Percentiles rank a stretch among this genome's conserved stretches.
phyloP scores from a whole-genome alignment of 306 rosid species.

The Quercus wislizeni region DNA sequence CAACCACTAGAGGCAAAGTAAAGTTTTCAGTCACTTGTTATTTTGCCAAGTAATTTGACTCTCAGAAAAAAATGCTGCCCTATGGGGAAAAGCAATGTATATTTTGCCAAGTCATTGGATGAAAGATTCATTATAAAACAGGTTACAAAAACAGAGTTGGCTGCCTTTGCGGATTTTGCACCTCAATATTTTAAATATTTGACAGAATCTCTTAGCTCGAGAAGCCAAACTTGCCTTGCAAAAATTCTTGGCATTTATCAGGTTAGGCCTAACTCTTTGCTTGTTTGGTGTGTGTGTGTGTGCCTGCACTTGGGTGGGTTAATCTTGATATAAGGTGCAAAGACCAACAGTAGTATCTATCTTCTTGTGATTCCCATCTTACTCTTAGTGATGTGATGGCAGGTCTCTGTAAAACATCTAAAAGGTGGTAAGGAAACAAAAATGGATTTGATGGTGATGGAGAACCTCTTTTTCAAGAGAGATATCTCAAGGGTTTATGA shows the following conservation, averaged over 20 bases:
- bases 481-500: conserved; percentile 81
- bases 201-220: conserved; percentile 55
- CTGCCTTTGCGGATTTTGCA: conserved; percentile 86
- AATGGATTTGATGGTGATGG: conserved; percentile 96
- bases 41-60: conserved; percentile 80
- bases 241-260: conserved; percentile 91
- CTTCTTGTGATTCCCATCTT: conserved; percentile 2
- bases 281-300: not conserved
- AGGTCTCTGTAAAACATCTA: conserved; percentile 77
- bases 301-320: not conserved
- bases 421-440: conserved; percentile 93
- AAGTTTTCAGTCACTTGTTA: conserved; percentile 93
- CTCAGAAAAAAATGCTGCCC: conserved; percentile 89
- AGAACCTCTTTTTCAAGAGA: conserved; percentile 91
- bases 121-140: conserved; percentile 91
- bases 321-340: not conserved
- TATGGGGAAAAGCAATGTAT: conserved; percentile 94
- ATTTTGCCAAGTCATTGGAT: conserved; percentile 93
- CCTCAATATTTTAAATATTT: conserved; percentile 81
- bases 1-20: conserved; percentile 62
- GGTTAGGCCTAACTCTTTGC: conserved; percentile 41
- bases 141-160: conserved; percentile 90
- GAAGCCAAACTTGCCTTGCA: conserved; percentile 98
- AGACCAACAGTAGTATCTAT: not conserved
- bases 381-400: conserved; percentile 20